phyloP scores from a whole-genome alignment of 1,139 yeast genomes.

The Kodamaea arcana region DNA sequence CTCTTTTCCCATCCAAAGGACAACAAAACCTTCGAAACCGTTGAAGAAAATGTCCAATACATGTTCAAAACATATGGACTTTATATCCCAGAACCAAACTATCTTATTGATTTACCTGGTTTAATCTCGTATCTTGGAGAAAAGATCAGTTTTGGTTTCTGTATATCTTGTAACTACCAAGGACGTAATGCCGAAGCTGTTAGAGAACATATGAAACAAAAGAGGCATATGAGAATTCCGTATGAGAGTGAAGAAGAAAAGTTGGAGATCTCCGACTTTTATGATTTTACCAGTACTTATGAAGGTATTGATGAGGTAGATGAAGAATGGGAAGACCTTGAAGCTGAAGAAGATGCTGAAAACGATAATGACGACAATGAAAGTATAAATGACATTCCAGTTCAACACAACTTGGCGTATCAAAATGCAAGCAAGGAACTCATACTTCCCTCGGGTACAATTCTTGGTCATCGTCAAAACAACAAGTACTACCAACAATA shows the following conservation, averaged over 20 bases:
- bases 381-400: constrained; percentile 15
- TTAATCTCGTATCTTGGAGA: constrained; percentile 73
- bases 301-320: constrained; percentile 21
- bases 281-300: constrained; percentile 76
- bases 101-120: constrained; percentile 66
- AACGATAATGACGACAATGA: constrained; percentile 15
- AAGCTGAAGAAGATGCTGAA: constrained; percentile 24
- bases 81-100: constrained; percentile 78
- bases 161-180: constrained; percentile 79
- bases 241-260: constrained; percentile 82
- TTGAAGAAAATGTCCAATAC: constrained; percentile 67
- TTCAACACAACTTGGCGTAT: constrained; percentile 24
- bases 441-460: constrained; percentile 79
- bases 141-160: constrained; percentile 80
- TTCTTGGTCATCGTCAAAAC: constrained; percentile 86
- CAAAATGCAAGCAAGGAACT: constrained; percentile 69
- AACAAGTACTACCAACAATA: constrained; percentile 79
- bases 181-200: constrained; percentile 83
- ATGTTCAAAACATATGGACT: constrained; percentile 79
- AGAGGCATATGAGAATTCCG: constrained; percentile 86
- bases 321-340: constrained; percentile 42
- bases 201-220: constrained; percentile 82
- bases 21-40: constrained; percentile 22
- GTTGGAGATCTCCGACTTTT: constrained; percentile 74
- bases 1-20: constrained; percentile 65